Evolutionary conservation across 768 basidiomycete genomes (phyloP).

Genomic region (Pleurotus eryngii): DNA sequence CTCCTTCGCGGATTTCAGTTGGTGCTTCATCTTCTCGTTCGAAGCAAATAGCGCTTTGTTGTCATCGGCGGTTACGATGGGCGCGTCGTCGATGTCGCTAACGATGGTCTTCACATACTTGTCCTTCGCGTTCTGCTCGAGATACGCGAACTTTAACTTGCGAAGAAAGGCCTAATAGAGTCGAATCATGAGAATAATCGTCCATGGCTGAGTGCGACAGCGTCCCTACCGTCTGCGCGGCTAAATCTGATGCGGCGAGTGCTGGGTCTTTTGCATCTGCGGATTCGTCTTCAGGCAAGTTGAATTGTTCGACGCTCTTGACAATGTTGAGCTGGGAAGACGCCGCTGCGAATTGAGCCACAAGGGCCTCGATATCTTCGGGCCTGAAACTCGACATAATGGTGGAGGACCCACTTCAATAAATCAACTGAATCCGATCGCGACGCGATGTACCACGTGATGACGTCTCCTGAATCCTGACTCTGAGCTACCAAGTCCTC

Average conservation of each 20-base stretch:
- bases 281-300: not conserved
- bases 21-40: conserved; percentile 72
- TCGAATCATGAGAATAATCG: not conserved
- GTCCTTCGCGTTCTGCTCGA: conserved; percentile 89
- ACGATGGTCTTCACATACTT: conserved; percentile 86
- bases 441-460: no score
- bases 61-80: conserved; percentile 74
- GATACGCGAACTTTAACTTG: conserved; percentile 85
- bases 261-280: conserved; percentile 2
- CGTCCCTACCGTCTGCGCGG: not conserved
- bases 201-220: not conserved
- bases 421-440: no score
- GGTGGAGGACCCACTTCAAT: not conserved
- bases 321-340: not conserved
- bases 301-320: conserved; percentile 5
- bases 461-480: no score
- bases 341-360: not conserved
- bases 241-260: not conserved
- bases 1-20: conserved; percentile 61
- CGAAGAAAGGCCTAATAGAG: conserved; percentile 58
- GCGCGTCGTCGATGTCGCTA: conserved; percentile 80
- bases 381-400: not conserved
- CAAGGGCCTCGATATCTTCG: not conserved
- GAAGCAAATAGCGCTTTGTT: conserved; percentile 59
- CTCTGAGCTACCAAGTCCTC: no score